phyloP scores from a whole-genome alignment of 345 rosid species.

The Eucalyptus cladocalyx region DNA sequence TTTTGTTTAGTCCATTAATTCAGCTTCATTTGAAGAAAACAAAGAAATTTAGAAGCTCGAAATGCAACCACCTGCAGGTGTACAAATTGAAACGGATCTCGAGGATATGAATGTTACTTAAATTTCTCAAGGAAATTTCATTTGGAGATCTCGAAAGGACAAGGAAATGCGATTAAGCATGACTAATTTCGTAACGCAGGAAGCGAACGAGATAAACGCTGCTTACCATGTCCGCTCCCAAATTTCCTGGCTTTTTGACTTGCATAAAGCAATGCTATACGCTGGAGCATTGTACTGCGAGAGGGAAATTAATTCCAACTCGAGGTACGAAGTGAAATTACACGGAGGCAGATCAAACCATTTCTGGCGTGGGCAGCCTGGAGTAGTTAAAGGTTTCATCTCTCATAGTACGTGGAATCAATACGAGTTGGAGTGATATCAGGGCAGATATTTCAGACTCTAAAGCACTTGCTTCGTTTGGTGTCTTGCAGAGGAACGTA shows the following conservation, averaged over 20 bases:
- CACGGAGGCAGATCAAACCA: neutral
- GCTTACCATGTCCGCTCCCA: neutral
- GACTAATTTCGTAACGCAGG: neutral
- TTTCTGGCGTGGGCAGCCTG: neutral
- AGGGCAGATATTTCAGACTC: neutral
- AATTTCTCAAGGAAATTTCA: neutral
- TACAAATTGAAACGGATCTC: constrained; percentile 53
- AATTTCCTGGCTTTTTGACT: neutral
- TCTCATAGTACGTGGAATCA: neutral
- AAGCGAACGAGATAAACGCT: neutral
- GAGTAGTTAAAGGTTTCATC: neutral
- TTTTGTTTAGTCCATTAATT: neutral
- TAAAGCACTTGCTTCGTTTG: neutral
- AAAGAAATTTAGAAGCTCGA: neutral
- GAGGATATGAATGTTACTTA: constrained; percentile 22
- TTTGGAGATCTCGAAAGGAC: neutral
- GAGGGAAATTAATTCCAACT: neutral
- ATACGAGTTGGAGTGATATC: neutral
- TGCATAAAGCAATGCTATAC: neutral
- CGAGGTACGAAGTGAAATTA: neutral
- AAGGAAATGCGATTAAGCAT: neutral
- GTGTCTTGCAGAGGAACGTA: neutral
- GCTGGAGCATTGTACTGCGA: neutral
- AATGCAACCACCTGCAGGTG: constrained; percentile 14
- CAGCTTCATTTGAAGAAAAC: neutral